Base-by-base conservation (phyloP, 2,329 filamentous ascomycete species). In the Biscogniauxia mediterranea region DNA sequence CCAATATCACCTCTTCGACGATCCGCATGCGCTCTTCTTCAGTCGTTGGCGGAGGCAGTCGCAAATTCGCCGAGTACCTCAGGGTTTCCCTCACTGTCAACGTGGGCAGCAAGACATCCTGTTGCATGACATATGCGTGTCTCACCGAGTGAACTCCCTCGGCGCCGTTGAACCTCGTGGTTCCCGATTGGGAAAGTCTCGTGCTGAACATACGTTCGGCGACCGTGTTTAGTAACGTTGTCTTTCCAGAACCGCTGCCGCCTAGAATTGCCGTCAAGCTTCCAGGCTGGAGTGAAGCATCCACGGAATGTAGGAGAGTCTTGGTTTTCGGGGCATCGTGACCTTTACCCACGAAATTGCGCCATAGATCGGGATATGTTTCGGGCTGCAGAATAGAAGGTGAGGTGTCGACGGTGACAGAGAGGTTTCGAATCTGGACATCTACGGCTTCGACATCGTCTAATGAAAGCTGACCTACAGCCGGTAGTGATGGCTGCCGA, bases 31-130 rank as follows among this genome's bases (percentile, higher is more conserved):
- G 82, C 64, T 92, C 86, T 25, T 82, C 78, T 11, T 79, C 74
- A 0, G 83, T 85, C 0, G 85, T 86, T 0, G 85, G 82, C 0
- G 88, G 79, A 0, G 89, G 88, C 0, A 93, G 77, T 25, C 90
- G 83, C 58, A 93, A 75, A 68, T 91, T 85, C 1, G 90, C 90
- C 1, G 90, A 86, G 72, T 92, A 93, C 59, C 78, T 83, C 21
- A 93, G 75, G 0, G 91, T 93, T 72, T 93, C 90, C 46, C 90
- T 81, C 11, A 93, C 90, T 0, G 90, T 93, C 61, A 93, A 76
- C 0, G 88, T 89, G 0, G 90, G 88, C 0, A 92, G 79, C 1
- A 93, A 77, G 15, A 92, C 82, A 69, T 93, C 90, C 67, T 92
- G 88, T 71, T 93, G 89, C 81, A 89, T 90, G 20, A 90, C 89